Base-by-base conservation (phyloP, 2,329 filamentous ascomycete genomes). In the Aspergillus fijiensis region DNA sequence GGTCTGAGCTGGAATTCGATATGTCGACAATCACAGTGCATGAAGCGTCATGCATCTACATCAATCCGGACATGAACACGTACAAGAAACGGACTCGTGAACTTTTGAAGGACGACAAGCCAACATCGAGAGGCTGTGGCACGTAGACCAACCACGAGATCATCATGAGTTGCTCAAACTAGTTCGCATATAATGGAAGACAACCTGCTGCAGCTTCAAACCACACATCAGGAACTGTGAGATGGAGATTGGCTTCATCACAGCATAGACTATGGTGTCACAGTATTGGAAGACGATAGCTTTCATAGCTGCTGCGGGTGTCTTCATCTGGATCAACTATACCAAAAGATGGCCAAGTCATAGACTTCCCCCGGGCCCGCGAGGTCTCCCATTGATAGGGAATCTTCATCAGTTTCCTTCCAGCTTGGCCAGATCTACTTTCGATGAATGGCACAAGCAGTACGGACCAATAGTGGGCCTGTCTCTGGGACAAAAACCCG, bases 381-480 rank as follows among this genome's bases (percentile, higher is more conserved):
- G 12, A 2, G 39, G 39, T 1, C 39, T 45, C 6, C 39, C 39
- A 45, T 9, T 45, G 6, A 45, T 19, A 45, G 39, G 39, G 16
- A 45, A 45, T 9, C 39, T 45, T 45, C 39, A n/a, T 19, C 39
- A 45, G 14, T 45, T n/a, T 19, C 39, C 39, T 16, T 45, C 39
- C 39, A 45, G 39, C 39, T 16, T 45, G 39, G 16, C n/a, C 39
- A 45, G 39, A 6, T 45, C 16, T 3, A 45, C 39, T 9, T 45
- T 45, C 16, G 39, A 45, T 19, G 16, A 65, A 9, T 65, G 59
- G 61, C 31, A 58, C 27, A 49, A 56, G 9, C 42, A 35, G 19
- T 60, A 65, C 10, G 63, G 63, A 3, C 56, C 63, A 4, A 12
- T 63, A 21, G 50, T 65, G 9, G 50, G 51, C 5, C 45, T 60